Base-by-base conservation (phyloP, 2,329 filamentous ascomycete species). In the Claviceps sp. region DNA sequence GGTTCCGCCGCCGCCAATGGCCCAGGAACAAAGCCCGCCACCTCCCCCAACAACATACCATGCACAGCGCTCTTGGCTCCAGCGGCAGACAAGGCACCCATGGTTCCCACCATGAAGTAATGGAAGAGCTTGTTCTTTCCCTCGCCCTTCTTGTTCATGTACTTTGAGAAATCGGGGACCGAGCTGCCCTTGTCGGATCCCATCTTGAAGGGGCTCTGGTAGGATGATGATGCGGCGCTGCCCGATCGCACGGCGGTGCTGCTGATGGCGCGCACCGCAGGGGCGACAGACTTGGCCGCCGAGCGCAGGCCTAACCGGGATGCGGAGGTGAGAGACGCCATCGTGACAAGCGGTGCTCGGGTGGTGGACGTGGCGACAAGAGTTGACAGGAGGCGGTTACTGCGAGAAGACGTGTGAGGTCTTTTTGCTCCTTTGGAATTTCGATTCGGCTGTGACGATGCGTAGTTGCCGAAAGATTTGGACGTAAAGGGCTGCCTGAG, bases 31-130 rank as follows among this genome's bases (percentile, higher is more conserved):
- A 48, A 39, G 39, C 16, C 39, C 17, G n/a, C 14, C 9, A 17
- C 14, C 17, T 34, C 9, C 22, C 20, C 17, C 34, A 17, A 20
- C 45, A 17, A 76, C 86, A 68, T 81, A 98, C 93, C 91, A 79
- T 96, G 88, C 61, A 98, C 88, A 59, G 93, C 97, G 63, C 87
- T 88, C 85, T 98, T 98, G 68, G 91, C 93, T 66, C 91, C 91
- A 60, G 93, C 86, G 53, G 91, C 91, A 58, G 86, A 83, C 68
- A 97, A 78, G 65, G 93, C 85, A 67, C 93, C 93, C 79, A 98
- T 85, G 52, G 88, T 84, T 64, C 93, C 93, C 60, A 95, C 93
- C 88, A 97, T 95, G 75, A 98, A 97, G 80, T 98, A 98, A 64
- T 84, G 83, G 71, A 95, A 93, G 61, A 95, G 76, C 76, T 90